phyloP scores from a whole-genome alignment of 768 basidiomycete species.

The Tricholoma flavovirens region DNA sequence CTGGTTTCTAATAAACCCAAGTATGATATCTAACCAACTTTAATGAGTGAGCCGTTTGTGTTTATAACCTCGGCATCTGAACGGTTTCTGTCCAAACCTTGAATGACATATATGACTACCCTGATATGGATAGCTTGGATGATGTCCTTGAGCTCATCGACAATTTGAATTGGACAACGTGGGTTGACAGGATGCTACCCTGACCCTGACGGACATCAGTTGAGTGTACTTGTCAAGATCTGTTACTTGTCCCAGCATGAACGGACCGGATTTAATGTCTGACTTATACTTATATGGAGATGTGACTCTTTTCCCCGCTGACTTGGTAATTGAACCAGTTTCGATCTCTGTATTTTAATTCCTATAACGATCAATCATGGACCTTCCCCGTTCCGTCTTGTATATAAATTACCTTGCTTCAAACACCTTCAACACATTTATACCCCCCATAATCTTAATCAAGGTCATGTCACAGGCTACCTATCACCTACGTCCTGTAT shows the following conservation, averaged over 20 bases:
- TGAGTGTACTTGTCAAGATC: background rate
- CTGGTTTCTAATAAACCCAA: too few relatives aligned
- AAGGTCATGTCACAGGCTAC: constrained; percentile 21
- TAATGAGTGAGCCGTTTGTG: background rate
- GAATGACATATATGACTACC: constrained; percentile 5
- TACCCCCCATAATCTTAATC: constrained; percentile 13
- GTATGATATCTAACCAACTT: background rate
- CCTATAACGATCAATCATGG: constrained; percentile 24
- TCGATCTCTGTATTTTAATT: constrained; percentile 23
- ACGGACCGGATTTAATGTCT: constrained; percentile 11
- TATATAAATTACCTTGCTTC: constrained; percentile 21
- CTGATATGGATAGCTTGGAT: constrained; percentile 8
- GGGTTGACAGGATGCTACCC: constrained; percentile 16
- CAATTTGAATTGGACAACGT: constrained; percentile 16
- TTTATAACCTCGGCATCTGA: constrained; percentile 25
- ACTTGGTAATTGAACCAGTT: constrained; percentile 26
- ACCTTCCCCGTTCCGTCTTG: constrained; percentile 20
- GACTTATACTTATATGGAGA: constrained; percentile 13
- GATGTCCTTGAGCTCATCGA: constrained; percentile 12
- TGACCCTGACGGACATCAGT: constrained; percentile 21
- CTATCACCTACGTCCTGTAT: constrained; percentile 56
- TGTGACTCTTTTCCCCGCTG: constrained; percentile 15
- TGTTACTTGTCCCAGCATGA: constrained; percentile 11
- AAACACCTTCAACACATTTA: constrained; percentile 4
- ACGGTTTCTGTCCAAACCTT: constrained; percentile 35